These are phyloP conservation scores for Paulownia fortunei DNA, from an alignment of 257 asterid genomes.

Conservation along the genomic window DNA sequence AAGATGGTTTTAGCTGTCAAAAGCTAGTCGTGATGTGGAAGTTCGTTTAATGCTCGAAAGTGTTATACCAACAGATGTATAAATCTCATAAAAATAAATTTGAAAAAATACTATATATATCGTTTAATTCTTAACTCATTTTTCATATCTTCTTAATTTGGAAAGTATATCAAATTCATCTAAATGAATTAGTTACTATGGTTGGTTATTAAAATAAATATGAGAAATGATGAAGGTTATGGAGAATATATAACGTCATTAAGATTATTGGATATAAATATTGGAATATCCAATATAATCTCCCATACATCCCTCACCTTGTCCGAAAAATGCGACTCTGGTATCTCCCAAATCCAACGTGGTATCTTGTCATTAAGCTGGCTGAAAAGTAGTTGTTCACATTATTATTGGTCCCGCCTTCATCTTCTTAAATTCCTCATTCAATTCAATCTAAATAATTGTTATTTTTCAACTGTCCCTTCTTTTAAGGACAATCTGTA, in stretches of 20 bases:
- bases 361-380: slow-evolving; percentile 36
- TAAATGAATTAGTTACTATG: neutral
- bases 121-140: neutral
- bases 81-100: neutral
- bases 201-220: neutral
- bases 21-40: neutral
- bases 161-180: neutral
- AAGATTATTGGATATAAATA: neutral
- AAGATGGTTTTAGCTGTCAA: slow-evolving; percentile 6
- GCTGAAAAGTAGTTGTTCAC: slow-evolving; percentile 47
- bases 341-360: slow-evolving; percentile 34
- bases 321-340: slow-evolving; percentile 31
- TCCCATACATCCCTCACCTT: slow-evolving; percentile 10
- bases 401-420: slow-evolving; percentile 38
- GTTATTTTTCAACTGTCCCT: slow-evolving; percentile 32
- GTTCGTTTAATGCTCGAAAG: neutral
- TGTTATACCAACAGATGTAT: neutral
- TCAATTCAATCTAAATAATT: slow-evolving; percentile 26
- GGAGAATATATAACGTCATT: neutral
- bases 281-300: neutral
- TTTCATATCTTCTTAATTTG: neutral
- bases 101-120: neutral
- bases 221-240: neutral
- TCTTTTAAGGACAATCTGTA: slow-evolving; percentile 27
- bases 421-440: slow-evolving; percentile 31